Evolutionary conservation across 768 basidiomycete genomes (phyloP).

Genomic region (Rhizopogon vulgaris): DNA sequence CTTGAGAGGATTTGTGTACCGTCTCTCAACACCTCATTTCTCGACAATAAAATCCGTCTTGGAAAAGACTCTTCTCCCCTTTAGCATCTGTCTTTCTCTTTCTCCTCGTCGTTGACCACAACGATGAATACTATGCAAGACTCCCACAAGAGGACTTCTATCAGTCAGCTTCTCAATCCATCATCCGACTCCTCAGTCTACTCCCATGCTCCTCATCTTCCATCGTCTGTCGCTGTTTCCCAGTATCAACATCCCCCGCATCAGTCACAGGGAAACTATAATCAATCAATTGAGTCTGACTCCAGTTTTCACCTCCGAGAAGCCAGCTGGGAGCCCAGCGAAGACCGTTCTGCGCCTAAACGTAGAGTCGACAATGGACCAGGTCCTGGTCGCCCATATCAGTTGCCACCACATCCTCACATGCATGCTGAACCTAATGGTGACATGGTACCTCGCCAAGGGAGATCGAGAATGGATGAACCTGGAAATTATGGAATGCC

Average conservation of each 20-base stretch:
- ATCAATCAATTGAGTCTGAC: constrained; percentile 22
- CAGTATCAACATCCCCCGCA: constrained; percentile 24
- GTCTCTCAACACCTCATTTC: constrained; percentile 25
- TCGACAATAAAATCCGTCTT: constrained; percentile 16
- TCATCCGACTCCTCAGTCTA: constrained; percentile 33
- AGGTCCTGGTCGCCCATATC: constrained; percentile 28
- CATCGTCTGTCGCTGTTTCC: constrained; percentile 17
- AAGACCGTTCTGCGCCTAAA: constrained; percentile 29
- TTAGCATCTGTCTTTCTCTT: constrained; percentile 2
- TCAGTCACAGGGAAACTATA: constrained; percentile 20
- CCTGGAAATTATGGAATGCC: constrained; percentile 24
- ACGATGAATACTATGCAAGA: constrained; percentile 40
- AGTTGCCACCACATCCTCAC: constrained; percentile 20
- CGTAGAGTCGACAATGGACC: constrained; percentile 29
- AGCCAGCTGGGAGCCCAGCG: constrained; percentile 49
- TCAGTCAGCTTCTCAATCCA: constrained; percentile 46
- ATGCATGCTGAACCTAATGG: constrained; percentile 30
- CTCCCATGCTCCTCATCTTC: constrained; percentile 24
- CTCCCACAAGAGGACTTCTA: constrained; percentile 42
- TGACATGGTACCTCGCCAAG: constrained; percentile 23
- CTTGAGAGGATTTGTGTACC: constrained; percentile 18
- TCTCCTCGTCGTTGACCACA: constrained; percentile 11
- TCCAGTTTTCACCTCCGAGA: constrained; percentile 51
- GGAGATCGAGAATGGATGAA: constrained; percentile 26
- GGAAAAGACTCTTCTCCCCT: constrained; percentile 1